Evolutionary conservation across 208 protist species (phyloP).

Genomic region (Blechomonas ayalai): DNA sequence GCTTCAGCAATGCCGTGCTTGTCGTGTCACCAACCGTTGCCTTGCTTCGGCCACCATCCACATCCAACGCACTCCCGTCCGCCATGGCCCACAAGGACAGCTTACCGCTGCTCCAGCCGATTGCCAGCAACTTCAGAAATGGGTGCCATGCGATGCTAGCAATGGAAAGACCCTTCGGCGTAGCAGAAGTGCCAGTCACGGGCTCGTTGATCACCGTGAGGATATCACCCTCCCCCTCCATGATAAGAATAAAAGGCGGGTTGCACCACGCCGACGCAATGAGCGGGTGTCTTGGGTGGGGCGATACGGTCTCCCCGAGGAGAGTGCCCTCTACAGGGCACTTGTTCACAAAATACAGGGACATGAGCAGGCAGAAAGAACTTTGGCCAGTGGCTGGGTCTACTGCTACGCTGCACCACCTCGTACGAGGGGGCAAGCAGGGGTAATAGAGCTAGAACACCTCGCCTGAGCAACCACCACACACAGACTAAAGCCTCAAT

Average conservation of each 20-base stretch:
- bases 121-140: conserved; percentile 41
- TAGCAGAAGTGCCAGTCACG: conserved; percentile 9
- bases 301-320: conserved; percentile 35
- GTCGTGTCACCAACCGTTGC: conserved; percentile 5
- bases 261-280: conserved; percentile 60
- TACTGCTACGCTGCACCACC: no score
- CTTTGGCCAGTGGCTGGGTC: no score
- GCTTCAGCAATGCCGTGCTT: conserved; percentile 16
- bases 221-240: conserved; percentile 73
- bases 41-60: conserved; percentile 18
- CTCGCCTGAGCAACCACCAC: no score
- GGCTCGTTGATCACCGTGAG: conserved; percentile 39
- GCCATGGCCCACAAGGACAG: conserved; percentile 63
- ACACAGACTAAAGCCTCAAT: no score
- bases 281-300: conserved; percentile 50
- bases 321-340: conserved; percentile 48
- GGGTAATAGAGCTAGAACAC: no score
- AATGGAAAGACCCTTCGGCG: conserved; percentile 13
- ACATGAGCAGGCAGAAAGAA: conserved; percentile 19
- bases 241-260: conserved; percentile 65
- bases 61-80: conserved; percentile 11
- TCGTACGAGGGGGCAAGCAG: no score
- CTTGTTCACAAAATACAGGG: conserved; percentile 66
- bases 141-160: conserved; percentile 86
- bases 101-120: conserved; percentile 81